These are phyloP conservation scores for Ustilago esculenta DNA, from an alignment of 1,284 basidiomycete species.

Conservation along the genomic window DNA sequence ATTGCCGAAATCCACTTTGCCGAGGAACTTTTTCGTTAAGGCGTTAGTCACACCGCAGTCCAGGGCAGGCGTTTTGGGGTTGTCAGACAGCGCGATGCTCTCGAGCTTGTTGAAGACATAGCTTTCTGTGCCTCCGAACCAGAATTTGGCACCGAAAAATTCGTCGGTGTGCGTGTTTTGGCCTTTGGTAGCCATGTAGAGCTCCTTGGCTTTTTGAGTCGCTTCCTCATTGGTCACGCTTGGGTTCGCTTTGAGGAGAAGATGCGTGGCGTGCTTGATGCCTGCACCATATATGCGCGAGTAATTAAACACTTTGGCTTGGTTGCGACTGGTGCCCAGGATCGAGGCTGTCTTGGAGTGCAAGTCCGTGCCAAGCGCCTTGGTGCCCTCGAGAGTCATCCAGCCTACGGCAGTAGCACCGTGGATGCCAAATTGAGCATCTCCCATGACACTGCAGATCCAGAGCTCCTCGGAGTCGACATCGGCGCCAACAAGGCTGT, in stretches of 20 bases:
- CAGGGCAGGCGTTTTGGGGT: conserved; percentile 89
- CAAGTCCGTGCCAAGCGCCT: conserved; percentile 91
- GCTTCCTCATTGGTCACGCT: conserved; percentile 82
- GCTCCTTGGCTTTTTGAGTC: conserved; percentile 80
- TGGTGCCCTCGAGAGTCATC: conserved; percentile 99
- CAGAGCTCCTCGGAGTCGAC: conserved; percentile 99
- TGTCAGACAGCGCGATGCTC: conserved; percentile 86
- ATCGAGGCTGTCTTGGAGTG: conserved; percentile 97
- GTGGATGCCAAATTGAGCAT: conserved; percentile 96
- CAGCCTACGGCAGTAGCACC: conserved; percentile 97
- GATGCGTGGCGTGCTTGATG: conserved; percentile 88
- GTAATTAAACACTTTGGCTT: conserved; percentile 99
- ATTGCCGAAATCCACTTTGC: conserved; percentile 68
- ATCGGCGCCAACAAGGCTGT: conserved; percentile 95
- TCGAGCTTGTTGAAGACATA: conserved; percentile 99
- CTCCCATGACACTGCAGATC: conserved; percentile 99
- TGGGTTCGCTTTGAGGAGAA: conserved; percentile 87
- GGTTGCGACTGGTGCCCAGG: conserved; percentile 89
- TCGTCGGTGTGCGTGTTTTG: conserved; percentile 65
- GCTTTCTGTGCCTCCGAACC: conserved; percentile 96
- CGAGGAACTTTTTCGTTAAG: conserved; percentile 86
- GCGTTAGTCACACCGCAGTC: conserved; percentile 94
- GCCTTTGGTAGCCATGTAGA: conserved; percentile 95
- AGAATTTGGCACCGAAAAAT: conserved; percentile 76
- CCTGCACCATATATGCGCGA: conserved; percentile 98